Conservation (phyloP, 2,329 filamentous ascomycete genomes). For the Epichloe sibirici region DNA sequence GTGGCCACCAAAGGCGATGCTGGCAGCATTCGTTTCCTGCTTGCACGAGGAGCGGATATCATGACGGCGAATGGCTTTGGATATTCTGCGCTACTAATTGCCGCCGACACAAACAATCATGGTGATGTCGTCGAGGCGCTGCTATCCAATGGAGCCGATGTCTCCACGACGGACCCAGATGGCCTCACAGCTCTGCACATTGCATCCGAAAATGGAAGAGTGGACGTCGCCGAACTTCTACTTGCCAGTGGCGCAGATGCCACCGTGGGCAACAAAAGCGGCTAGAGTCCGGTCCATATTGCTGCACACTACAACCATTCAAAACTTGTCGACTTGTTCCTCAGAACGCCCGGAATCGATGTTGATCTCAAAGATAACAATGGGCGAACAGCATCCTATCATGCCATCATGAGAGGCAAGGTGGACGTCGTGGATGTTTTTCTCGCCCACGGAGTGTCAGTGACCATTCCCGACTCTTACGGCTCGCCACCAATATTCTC, state of each 20-base stretch:
- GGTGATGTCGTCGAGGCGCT: not conserved
- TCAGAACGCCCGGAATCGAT: not conserved
- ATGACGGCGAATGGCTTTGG: not conserved
- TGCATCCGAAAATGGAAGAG: not conserved
- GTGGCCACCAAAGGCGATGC: not conserved
- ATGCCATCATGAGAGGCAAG: conserved; percentile 1
- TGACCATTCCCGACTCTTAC: not conserved
- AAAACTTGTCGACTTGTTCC: not conserved
- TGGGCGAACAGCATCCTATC: conserved; percentile 3
- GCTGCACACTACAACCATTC: conserved; percentile 3
- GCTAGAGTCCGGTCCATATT: conserved; percentile 3
- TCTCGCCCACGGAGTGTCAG: not conserved
- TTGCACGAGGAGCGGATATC: conserved; percentile 1
- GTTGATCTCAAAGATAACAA: not conserved
- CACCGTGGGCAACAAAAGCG: not conserved
- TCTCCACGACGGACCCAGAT: not conserved
- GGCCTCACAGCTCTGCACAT: not conserved
- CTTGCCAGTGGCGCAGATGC: not conserved
- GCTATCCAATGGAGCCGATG: conserved; percentile 1
- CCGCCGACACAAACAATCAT: not conserved
- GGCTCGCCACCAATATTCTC: not conserved
- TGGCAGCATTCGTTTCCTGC: conserved; percentile 1
- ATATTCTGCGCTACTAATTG: conserved; percentile 1
- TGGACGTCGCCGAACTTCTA: not conserved
- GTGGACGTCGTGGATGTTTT: not conserved